These are phyloP conservation scores for Gamarada debralockiae DNA, from an alignment of 495 filamentous ascomycete species.

Conservation along the genomic window DNA sequence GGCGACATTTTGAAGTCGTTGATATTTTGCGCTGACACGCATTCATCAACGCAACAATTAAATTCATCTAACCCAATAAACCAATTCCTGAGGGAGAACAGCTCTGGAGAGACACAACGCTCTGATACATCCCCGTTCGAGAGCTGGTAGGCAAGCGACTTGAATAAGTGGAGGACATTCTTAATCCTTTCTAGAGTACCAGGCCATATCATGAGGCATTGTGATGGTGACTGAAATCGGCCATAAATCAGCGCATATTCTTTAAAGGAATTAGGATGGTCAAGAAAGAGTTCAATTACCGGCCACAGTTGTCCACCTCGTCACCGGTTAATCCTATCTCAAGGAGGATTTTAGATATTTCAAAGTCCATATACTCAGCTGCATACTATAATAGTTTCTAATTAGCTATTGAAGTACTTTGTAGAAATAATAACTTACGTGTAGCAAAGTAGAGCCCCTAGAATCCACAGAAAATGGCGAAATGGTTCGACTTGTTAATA, in stretches of 20 bases:
- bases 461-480: constrained; percentile 1
- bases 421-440: background rate
- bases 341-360: background rate
- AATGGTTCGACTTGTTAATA: background rate
- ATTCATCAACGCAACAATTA: too few species aligned
- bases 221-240: too few species aligned
- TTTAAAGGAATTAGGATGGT: background rate
- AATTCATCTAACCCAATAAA: too few species aligned
- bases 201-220: too few species aligned
- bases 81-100: background rate
- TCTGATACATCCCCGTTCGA: background rate
- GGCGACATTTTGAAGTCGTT: too few species aligned
- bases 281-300: background rate
- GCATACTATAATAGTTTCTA: background rate
- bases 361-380: background rate
- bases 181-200: too few species aligned
- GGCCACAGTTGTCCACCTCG: background rate
- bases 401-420: background rate
- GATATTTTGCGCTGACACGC: too few species aligned
- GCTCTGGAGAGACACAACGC: background rate
- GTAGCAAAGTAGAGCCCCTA: background rate
- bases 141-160: background rate
- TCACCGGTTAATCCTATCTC: background rate
- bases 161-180: background rate
- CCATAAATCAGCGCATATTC: too few species aligned